phyloP scores from a whole-genome alignment of 2,329 filamentous ascomycete genomes.

The Arthroderma sp. region DNA sequence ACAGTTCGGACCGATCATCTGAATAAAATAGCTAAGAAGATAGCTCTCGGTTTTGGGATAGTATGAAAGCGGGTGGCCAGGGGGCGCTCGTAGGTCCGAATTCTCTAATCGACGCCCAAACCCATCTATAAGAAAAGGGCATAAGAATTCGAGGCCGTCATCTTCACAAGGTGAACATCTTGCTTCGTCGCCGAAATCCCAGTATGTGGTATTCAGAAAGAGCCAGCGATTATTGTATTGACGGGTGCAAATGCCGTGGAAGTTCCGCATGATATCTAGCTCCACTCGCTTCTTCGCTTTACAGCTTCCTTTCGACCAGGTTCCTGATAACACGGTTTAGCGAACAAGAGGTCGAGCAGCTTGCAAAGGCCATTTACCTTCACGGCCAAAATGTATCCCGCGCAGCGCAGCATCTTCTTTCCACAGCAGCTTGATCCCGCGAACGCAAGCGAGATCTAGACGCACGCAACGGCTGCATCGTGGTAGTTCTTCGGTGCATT shows the following conservation, averaged over 20 bases:
- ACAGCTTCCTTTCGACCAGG: constrained; percentile 2
- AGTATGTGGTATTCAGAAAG: constrained; percentile 16
- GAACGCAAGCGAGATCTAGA: constrained; percentile 15
- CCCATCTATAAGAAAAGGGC: neutral
- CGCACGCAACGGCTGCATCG: constrained; percentile 17
- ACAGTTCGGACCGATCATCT: constrained; percentile 19
- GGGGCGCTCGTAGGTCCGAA: neutral
- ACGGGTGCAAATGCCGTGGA: constrained; percentile 3
- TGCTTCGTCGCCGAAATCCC: constrained; percentile 11
- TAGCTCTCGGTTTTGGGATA: constrained; percentile 10
- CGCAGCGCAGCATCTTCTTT: constrained; percentile 21
- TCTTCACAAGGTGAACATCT: neutral
- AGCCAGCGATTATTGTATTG: constrained; percentile 14
- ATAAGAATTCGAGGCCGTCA: neutral
- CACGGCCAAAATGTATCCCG: constrained; percentile 15
- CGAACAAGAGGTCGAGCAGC: neutral
- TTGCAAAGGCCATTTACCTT: constrained; percentile 11
- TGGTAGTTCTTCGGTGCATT: constrained; percentile 20
- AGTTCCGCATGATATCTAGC: neutral
- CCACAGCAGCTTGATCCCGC: constrained; percentile 17
- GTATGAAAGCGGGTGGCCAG: constrained; percentile 9
- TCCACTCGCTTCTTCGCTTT: constrained; percentile 1
- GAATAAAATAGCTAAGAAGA: constrained; percentile 19
- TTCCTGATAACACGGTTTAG: neutral
- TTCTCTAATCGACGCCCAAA: neutral